Base-by-base conservation (phyloP, 1,139 yeast genomes). In the Protomyces inundatus region DNA sequence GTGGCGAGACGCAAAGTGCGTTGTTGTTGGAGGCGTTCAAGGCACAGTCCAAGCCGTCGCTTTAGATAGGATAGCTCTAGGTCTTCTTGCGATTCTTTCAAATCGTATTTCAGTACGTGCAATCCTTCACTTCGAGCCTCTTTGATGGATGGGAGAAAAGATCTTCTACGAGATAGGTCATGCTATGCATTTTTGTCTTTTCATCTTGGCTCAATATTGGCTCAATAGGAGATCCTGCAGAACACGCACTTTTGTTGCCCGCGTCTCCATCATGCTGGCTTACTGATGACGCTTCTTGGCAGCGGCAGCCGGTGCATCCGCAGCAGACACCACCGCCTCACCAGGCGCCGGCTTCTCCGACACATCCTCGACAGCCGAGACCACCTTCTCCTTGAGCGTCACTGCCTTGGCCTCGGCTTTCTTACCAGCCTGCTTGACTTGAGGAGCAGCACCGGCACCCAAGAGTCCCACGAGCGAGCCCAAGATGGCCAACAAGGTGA, bases 401-500 rank as follows among this genome's bases (percentile, higher is more conserved):
- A 42, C 55, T 6, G 64, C 64, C 9, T 55, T 48, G 7, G 65
- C 48, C 33, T 54, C 51, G 14, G 50, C 45, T 59, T 64, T 64
- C 37, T 54, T 59, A 30, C 54, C 64, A 10, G 34, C 66, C 50
- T 57, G 35, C 32, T 42, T n/a, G 6, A 42, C 32, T 33, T 34
- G 46, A 10, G 60, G 60, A 4, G 61, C 61, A 7, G 58, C 60
- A 32, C 52, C 60, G 10, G 59, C 61, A 6, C 54, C 55, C 34
- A 52, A 14, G 51, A 39, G 40, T 42, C 46, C 48, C 55, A 40
- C 51, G 57, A 39, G 30, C 35, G 55, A 53, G 64, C 67, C 58
- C 67, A 65, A 51, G 69, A 59, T 57, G 9, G 71, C 72, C 40
- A 73, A 68, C 3, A 68, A 67, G 45, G 72, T 66, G 9, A 71